Evolutionary conservation across 176 grass and related monocot genomes (phyloP), one percentile per base, ranked within the genome.

Genomic region (Cenchrus americanus): DNA sequence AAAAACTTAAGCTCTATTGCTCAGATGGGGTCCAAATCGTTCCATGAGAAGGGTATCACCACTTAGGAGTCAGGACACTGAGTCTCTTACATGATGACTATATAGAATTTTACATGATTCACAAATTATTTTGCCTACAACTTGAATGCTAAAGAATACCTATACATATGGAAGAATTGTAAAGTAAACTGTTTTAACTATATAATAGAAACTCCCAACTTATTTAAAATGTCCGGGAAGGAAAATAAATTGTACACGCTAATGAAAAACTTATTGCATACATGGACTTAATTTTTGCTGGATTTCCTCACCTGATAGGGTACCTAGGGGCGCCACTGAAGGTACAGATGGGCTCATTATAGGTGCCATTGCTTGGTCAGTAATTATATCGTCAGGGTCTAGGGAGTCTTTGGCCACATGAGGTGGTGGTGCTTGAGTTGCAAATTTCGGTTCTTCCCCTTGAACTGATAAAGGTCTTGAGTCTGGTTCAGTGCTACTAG

Each of bases 401-500:
- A 69, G n/a, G 5, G 67, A 48, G 18, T 62, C 37, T 34, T 34
- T 19, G 37, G 55, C 69, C 19, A 61, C 54, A 73, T 1, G 47
- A 64, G 30, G 43, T 83, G 27, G 19, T 74, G 69, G 12, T 63
- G 43, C 8, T 74, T 64, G 54, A 62, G 55, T 30, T 44, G 43
- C 43, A 44, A 9, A 44, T 44, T 44, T 44, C 8, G 43, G 43
- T 37, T 82, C 41, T 71, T 6, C 37, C 52, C 14, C 50, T 81
- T 81, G 21, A 71, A 71, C 66, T 59, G 79, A 44, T 59, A 64
- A 63, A 63, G 76, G 24, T 64, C 23, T 49, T 63, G 59, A 63
- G 59, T 24, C 41, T 48, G 59, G n/a, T 21, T 73, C 69, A 34
- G 3, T 73, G 69, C 69, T 62, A 83, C 57, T 7, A 37, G 44